Percentiles rank a stretch among this genome's conserved stretches.
phyloP scores from a whole-genome alignment of 1,139 yeast species.

The Suhomyces terraborum region DNA sequence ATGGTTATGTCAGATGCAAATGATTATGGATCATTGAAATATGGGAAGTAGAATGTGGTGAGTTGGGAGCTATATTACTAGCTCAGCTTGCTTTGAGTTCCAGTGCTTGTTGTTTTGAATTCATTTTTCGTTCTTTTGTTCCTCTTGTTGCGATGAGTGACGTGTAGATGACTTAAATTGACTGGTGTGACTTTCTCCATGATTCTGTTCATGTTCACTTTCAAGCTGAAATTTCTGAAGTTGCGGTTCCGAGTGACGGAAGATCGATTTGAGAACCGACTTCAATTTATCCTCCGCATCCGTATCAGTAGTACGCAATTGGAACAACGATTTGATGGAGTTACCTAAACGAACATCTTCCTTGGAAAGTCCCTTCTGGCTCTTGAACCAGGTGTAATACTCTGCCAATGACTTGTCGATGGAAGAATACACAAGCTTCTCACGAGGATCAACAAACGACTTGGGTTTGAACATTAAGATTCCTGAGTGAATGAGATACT shows the following conservation, averaged over 20 bases:
- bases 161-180: no score
- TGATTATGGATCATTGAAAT: no score
- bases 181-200: no score
- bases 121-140: no score
- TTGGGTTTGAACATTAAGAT: slow-evolving; percentile 34
- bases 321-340: slow-evolving; percentile 22
- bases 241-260: slow-evolving; percentile 8
- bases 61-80: no score
- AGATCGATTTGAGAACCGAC: slow-evolving; percentile 14
- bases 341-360: slow-evolving; percentile 24
- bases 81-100: no score
- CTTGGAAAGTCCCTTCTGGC: slow-evolving; percentile 17
- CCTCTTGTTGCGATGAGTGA: no score
- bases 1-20: no score
- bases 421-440: slow-evolving; percentile 21
- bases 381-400: slow-evolving; percentile 25
- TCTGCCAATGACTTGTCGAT: slow-evolving; percentile 27
- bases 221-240: no score
- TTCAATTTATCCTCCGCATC: slow-evolving; percentile 17
- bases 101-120: no score
- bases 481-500: slow-evolving; percentile 32
- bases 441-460: slow-evolving; percentile 24
- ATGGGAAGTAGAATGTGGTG: no score
- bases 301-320: slow-evolving; percentile 19
- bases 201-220: no score